Evolutionary conservation across 192 early-diverging fungal genomes (phyloP), one percentile per base, ranked within the genome.

Genomic region (Gaertneriomyces sp.): DNA sequence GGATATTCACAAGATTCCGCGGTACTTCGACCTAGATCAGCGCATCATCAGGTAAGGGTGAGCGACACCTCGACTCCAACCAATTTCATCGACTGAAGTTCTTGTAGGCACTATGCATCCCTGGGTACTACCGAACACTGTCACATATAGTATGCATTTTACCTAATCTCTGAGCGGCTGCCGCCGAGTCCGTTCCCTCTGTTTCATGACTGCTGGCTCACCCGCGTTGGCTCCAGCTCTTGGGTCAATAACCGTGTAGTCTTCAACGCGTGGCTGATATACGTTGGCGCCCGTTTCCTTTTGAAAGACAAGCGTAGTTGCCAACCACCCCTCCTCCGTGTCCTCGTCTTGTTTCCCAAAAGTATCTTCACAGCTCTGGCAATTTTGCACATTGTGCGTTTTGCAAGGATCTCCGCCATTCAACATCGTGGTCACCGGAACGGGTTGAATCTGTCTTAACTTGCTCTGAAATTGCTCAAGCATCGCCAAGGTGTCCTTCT

Each of bases 271-370:
- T 9, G 80, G 78, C 20, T 68, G 74, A 70, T 76, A 82, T 4
- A 82, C 81, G 52, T 82, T 79, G 7, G 77, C 77, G 14, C 64
- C 65, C 8, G 59, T 60, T 45, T 91, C 87, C 61, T 88, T 91
- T 66, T 77, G 79, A 74, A 93, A 94, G 4, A 85, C 77, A 5
- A 96, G 78, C 12, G 81, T 82, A 59, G 92, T 89, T 9, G 78
- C 72, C 69, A 94, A 82, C 95, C 95, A 97, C 38, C 81, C 85
- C 20, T 41, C 41, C 42, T 85, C 80, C 5, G 83, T 75, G 3
- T 73, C 80, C 3, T 81, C 75, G 10, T 73, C 61, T 20, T 70
- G 58, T 40, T 68, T 51, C 1, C 76, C 79, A 55, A 81, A 85
- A 3, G 76, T 78, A 42, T 85, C 79, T 43, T 74, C 51, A 70